Conservation (phyloP, 208 protist genomes). For the Angomonas ambiguus region DNA sequence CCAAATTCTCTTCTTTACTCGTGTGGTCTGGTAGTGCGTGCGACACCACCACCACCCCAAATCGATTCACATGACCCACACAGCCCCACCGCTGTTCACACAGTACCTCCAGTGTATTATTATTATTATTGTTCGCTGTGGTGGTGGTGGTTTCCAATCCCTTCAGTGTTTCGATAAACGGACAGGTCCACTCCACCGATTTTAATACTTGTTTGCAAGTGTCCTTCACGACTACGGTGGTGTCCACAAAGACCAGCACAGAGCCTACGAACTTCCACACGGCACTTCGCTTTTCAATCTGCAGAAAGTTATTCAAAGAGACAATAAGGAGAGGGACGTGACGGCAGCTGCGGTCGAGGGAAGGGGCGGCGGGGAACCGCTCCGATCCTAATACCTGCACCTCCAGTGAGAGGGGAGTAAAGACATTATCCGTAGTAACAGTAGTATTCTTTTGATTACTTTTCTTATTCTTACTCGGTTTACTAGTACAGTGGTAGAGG, state of each 20-base stretch:
- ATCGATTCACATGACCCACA: constrained; percentile 37
- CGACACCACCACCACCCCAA: constrained; percentile 26
- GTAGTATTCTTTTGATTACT: neutral
- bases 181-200: neutral
- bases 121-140: neutral
- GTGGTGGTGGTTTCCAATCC: neutral
- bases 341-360: neutral
- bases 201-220: neutral
- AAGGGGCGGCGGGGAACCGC: neutral
- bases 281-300: constrained; percentile 50
- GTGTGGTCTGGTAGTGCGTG: constrained; percentile 6
- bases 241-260: constrained; percentile 10
- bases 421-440: no score
- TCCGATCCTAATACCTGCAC: neutral
- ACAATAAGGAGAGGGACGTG: constrained; percentile 28
- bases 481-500: no score
- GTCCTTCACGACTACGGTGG: constrained; percentile 3
- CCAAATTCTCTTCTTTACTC: neutral
- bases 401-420: neutral
- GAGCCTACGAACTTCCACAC: constrained; percentile 67
- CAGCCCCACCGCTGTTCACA: constrained; percentile 51
- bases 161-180: neutral
- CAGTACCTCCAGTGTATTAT: constrained; percentile 15
- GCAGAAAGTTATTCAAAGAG: constrained; percentile 39
- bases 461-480: constrained; percentile 6